phyloP scores from a whole-genome alignment of 2,329 filamentous ascomycete genomes.

The Fusarium gaditjirri region DNA sequence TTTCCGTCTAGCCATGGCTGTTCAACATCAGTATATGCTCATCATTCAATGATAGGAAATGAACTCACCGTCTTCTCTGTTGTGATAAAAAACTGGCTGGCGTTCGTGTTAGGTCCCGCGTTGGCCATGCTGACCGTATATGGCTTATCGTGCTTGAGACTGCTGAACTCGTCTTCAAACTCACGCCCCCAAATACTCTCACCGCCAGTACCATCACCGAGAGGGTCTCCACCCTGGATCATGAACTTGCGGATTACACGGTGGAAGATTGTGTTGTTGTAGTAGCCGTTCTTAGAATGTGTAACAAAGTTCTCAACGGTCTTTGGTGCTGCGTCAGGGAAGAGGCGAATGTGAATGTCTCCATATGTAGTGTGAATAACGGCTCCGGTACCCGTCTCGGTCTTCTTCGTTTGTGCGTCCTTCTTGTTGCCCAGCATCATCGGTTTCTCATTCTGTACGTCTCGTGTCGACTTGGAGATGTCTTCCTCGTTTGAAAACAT shows the following conservation, averaged over 20 bases:
- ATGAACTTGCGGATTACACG: conserved; percentile 98
- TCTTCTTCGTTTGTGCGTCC: conserved; percentile 63
- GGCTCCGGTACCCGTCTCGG: conserved; percentile 80
- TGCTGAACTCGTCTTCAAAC: conserved; percentile 95
- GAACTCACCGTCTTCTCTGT: conserved; percentile 87
- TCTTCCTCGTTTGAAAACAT: conserved; percentile 95
- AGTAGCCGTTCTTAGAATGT: conserved; percentile 89
- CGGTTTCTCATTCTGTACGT: conserved; percentile 95
- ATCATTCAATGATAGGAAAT: neutral
- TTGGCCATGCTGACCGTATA: conserved; percentile 99
- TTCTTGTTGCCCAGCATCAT: conserved; percentile 70
- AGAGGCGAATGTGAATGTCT: conserved; percentile 92
- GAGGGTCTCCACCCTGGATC: conserved; percentile 97
- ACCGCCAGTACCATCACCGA: conserved; percentile 90
- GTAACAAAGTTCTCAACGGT: conserved; percentile 98
- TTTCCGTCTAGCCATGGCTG: conserved; percentile 93
- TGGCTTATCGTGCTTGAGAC: conserved; percentile 91
- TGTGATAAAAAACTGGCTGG: conserved; percentile 97
- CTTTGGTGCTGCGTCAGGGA: conserved; percentile 91
- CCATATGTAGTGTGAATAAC: conserved; percentile 92
- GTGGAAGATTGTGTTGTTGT: conserved; percentile 98
- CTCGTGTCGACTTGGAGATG: conserved; percentile 83
- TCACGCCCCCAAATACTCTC: conserved; percentile 92
- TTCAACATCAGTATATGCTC: conserved; percentile 40
- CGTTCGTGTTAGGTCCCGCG: conserved; percentile 93